Evolutionary conservation across 2,329 filamentous ascomycete genomes (phyloP), one percentile per base, ranked within the genome.

Genomic region (Hysterium pulicare): DNA sequence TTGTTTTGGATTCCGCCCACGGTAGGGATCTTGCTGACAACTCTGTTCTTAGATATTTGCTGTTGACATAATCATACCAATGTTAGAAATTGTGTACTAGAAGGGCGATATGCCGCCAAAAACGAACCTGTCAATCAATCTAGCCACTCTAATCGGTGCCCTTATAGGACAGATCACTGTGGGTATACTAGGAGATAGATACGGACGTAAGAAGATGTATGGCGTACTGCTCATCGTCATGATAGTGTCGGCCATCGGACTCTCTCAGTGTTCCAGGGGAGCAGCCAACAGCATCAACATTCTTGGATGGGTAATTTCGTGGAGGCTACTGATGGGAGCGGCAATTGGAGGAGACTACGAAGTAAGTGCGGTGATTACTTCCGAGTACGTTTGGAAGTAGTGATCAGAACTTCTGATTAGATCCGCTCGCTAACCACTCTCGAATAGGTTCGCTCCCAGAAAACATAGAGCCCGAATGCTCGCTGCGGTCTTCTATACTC

Each of bases 281-380:
- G 55, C 55, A n/a, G 45, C 68, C 19, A 52, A 51, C n/a, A 69
- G 64, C 31, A 11, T 34, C n/a, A 34, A 34, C 21, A 55, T 76
- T 10, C 67, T 69, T 45, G 67, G 58, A 0, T 71, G 71, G 69
- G 48, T 77, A 23, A 58, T 74, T 17, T 70, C 68, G 55, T 77
- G 72, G 72, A 64, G 74, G 44, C 59, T 73, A 30, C 49, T 73
- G 17, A 68, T 75, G 30, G 74, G 74, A 0, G 64, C 75, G 24
- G 80, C 79, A 3, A 34, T 84, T 24, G 81, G 81, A n/a, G 82
- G 78, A 13, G 82, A 86, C 61, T 86, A 86, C 57, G 83, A 83
- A 1, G 67, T 86, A 2, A 79, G 74, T 33, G 82, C 82, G 0
- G 78, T 85, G 7, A 86, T 87, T 24, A 83, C 81, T 0, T 77